Percentiles rank a stretch among this genome's conserved stretches.
These are phyloP conservation scores for Tuber melanosporum DNA, from an alignment of 495 filamentous ascomycete species.

Conservation along the genomic window DNA sequence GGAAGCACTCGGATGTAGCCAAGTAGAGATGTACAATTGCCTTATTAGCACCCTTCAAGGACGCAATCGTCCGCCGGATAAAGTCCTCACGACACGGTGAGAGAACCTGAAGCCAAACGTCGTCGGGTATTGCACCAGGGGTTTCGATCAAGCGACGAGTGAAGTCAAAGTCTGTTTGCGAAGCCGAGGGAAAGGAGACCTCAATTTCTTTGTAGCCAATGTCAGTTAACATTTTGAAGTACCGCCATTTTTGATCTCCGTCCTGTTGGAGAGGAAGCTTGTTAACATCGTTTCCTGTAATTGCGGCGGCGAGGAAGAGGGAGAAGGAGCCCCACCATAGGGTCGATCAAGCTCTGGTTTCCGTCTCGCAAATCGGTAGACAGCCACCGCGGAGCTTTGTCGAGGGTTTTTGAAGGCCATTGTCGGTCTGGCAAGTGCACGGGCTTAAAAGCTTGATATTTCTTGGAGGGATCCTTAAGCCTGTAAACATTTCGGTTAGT, in stretches of 20 bases:
- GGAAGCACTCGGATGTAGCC: conserved; percentile 89
- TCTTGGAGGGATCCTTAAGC: conserved; percentile 89
- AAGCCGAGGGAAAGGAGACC: conserved; percentile 90
- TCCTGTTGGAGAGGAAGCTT: conserved; percentile 50
- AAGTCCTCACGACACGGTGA: conserved; percentile 89
- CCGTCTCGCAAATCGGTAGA: conserved; percentile 80
- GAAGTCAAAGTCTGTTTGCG: conserved; percentile 92
- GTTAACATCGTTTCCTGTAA: neutral
- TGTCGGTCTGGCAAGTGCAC: conserved; percentile 75
- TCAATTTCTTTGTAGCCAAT: conserved; percentile 99
- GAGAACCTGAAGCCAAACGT: conserved; percentile 94
- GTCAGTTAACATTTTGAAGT: conserved; percentile 89
- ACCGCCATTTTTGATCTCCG: conserved; percentile 85
- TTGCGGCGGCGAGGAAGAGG: neutral
- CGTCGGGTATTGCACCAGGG: conserved; percentile 76
- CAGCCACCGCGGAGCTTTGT: conserved; percentile 77
- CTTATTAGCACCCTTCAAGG: conserved; percentile 83
- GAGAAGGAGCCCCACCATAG: conserved; percentile 59
- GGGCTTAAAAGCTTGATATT: conserved; percentile 76
- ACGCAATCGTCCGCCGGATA: conserved; percentile 83
- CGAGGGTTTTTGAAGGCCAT: conserved; percentile 80
- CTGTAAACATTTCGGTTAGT: conserved; percentile 46
- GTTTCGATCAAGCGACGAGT: conserved; percentile 82
- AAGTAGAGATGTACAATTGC: conserved; percentile 96
- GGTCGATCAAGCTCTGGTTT: conserved; percentile 80